Evolutionary conservation across 139 green algal species (phyloP).

Genomic region (Chlorella sorokiniana): DNA sequence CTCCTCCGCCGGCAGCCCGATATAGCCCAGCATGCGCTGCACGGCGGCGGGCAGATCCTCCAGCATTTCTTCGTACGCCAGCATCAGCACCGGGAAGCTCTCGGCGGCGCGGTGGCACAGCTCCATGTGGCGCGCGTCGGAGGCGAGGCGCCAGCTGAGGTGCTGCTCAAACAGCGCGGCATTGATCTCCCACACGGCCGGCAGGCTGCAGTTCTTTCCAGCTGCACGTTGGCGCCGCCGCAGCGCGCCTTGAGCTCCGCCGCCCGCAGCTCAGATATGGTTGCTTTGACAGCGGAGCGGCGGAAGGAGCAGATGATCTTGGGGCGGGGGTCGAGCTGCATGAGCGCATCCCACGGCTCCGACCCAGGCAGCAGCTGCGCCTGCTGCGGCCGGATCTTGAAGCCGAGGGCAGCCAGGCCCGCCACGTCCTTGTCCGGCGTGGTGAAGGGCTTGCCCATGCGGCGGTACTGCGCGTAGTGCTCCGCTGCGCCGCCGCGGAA

Average conservation of each 20-base stretch:
- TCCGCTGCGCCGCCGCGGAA: background rate
- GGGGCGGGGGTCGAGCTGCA: background rate
- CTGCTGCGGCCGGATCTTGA: background rate
- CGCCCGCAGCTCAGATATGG: background rate
- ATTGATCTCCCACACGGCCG: background rate
- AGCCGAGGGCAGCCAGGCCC: background rate
- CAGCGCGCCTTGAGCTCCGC: background rate
- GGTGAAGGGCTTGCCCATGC: no score
- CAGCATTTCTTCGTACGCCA: background rate
- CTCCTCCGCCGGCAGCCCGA: background rate
- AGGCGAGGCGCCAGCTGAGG: no score
- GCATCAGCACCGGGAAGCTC: background rate
- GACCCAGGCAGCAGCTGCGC: background rate
- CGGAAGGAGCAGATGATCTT: background rate
- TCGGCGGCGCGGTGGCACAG: background rate
- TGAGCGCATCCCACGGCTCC: background rate
- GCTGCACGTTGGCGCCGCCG: background rate
- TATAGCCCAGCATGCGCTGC: background rate
- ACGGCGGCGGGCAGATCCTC: background rate
- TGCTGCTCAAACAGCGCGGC: no score
- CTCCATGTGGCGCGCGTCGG: no score
- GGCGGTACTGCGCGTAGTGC: no score
- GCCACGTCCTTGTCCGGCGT: no score
- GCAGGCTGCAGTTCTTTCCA: background rate
- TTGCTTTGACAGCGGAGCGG: background rate